Percentiles rank a stretch among this genome's conserved stretches.
phyloP scores from a whole-genome alignment of 345 rosid genomes.

The Syzygium oleosum region DNA sequence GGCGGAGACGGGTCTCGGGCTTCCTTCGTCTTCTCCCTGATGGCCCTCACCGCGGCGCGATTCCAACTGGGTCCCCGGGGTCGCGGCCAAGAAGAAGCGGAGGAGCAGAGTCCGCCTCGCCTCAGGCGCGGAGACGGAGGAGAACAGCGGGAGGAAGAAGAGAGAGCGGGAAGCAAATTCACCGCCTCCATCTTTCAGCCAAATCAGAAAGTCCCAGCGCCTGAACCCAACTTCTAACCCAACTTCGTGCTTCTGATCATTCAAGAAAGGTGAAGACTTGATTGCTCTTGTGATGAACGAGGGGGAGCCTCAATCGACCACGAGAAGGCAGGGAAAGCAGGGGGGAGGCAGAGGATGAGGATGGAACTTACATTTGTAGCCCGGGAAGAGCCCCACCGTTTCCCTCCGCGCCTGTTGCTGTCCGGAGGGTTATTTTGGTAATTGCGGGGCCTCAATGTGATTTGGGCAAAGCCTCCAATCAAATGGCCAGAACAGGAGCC shows the following conservation, averaged over 20 bases:
- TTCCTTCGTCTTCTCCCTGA: slow-evolving; percentile 47
- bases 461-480: background rate
- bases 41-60: slow-evolving; percentile 44
- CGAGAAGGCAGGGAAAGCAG: background rate
- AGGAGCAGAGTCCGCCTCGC: slow-evolving; percentile 9
- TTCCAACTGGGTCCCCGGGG: slow-evolving; percentile 14
- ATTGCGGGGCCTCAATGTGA: background rate
- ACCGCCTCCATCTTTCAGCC: background rate
- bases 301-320: background rate
- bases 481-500: background rate
- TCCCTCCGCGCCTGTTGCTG: background rate
- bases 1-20: slow-evolving; percentile 24
- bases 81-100: slow-evolving; percentile 4
- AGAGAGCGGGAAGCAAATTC: background rate
- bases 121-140: slow-evolving; percentile 13
- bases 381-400: background rate
- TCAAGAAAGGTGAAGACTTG: background rate
- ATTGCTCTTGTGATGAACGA: background rate
- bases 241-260: background rate
- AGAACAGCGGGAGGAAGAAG: slow-evolving; percentile 1
- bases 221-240: background rate
- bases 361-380: background rate
- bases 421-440: background rate
- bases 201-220: background rate
- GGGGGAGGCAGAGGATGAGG: background rate